Base-by-base conservation (phyloP, 169 alveolate genomes). In the Cryptosporidium canis region DNA sequence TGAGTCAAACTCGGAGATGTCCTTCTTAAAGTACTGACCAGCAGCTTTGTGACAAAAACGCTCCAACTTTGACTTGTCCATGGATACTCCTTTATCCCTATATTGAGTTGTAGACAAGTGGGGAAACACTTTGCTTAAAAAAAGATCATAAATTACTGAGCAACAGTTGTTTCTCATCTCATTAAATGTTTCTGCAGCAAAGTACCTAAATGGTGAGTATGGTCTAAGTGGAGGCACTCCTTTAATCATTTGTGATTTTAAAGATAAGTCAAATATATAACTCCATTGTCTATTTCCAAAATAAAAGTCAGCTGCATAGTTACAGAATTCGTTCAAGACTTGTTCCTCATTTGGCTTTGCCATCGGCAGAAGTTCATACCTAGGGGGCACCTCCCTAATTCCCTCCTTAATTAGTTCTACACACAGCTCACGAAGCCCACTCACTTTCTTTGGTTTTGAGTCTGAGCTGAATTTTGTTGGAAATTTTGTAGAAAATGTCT, bases 261-360 rank as follows among this genome's bases (percentile, higher is more conserved):
- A 9, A 14, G 70, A 77, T 11, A 31, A 43, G 37, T 77, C 64
- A 45, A 18, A 77, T 31, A 77, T 77, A 12, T 24, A 27, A 31
- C 18, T 16, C 87, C 87, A 77, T 33, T 77, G 87, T 18, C 87
- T 35, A 39, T 77, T 77, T 4, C 87, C 87, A 58, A 77, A 58
- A 44, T 77, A 77, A 29, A 37, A 77, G 65, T 77, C 87, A 24
- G 87, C 87, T n/a, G 87, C 72, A 77, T 77, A 77, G 41, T 77
- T 35, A 31, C 87, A 77, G 48, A 56, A 77, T 33, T 77, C 87
- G 58, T 77, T 31, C 27, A 77, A 9, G 12, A 77, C 87, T 16
- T 77, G 56, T 18, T 55, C 72, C 37, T 51, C 66, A 58, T 77
- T 77, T 24, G 87, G 87, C 16, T 58, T 58, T 4, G 87, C 87